Conservation (phyloP, 139 green algal genomes). For the Tetradesmus lagerheimii region DNA sequence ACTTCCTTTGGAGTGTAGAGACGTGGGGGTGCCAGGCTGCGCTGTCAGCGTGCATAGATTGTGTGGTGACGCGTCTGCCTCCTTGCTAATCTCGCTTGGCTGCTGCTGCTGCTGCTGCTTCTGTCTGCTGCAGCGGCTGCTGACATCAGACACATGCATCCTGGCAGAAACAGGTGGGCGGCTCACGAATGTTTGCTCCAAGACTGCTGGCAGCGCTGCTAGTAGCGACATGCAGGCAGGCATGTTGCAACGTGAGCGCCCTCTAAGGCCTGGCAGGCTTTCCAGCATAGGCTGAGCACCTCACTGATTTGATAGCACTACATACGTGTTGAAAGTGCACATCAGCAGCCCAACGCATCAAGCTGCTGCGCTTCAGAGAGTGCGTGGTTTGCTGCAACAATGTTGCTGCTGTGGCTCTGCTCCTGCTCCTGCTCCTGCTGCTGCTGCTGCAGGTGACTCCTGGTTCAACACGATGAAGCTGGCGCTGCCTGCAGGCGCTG, state of each 20-base stretch:
- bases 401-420: too few species aligned
- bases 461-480: constrained; percentile 90
- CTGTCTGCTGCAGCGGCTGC: constrained; percentile 56
- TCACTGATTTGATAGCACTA: neutral
- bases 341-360: too few species aligned
- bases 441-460: constrained; percentile 65
- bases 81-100: neutral
- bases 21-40: too few species aligned
- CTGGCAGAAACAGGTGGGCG: constrained; percentile 67
- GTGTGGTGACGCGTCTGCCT: neutral
- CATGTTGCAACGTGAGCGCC: too few species aligned
- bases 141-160: constrained; percentile 62
- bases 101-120: constrained; percentile 23
- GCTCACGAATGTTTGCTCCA: neutral
- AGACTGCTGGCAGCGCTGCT: neutral
- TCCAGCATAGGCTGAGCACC: neutral
- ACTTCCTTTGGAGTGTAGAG: too few species aligned
- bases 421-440: neutral
- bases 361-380: too few species aligned
- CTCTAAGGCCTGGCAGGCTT: too few species aligned
- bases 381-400: too few species aligned
- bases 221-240: too few species aligned
- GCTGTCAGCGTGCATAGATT: too few species aligned
- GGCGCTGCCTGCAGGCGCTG: constrained; percentile 72
- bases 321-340: too few species aligned